These are phyloP conservation scores for Rosa multiflora DNA, from an alignment of 306 rosid genomes.

Conservation along the genomic window DNA sequence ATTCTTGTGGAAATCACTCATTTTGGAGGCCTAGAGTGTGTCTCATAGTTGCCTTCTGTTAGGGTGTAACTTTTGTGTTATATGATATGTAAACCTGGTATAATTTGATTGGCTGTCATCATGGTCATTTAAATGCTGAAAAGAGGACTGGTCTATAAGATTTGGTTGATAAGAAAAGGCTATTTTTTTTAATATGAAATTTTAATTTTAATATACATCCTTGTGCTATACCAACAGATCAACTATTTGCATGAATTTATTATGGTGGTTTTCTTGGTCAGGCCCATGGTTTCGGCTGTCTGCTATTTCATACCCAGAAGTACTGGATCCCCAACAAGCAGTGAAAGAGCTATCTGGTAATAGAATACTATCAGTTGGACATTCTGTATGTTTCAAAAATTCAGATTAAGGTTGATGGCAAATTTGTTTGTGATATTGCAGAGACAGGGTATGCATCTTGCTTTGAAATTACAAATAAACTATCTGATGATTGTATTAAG, in stretches of 20 bases:
- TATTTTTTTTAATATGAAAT: not conserved
- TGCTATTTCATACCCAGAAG: slow-evolving; percentile 41
- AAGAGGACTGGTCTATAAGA: not conserved
- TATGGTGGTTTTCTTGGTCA: slow-evolving; percentile 12
- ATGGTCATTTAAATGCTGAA: not conserved
- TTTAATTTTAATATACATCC: not conserved
- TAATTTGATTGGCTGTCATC: not conserved
- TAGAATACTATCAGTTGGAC: slow-evolving; percentile 19
- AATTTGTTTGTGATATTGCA: slow-evolving; percentile 35
- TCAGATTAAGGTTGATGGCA: slow-evolving; percentile 15
- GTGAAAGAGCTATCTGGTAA: slow-evolving; percentile 68
- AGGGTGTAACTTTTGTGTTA: not conserved
- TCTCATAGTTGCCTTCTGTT: not conserved
- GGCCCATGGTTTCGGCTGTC: slow-evolving; percentile 64
- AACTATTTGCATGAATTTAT: not conserved
- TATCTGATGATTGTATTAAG: slow-evolving; percentile 36
- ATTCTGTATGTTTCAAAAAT: slow-evolving; percentile 23
- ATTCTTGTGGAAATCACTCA: not conserved
- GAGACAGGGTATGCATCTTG: slow-evolving; percentile 57
- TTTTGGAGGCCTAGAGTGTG: not conserved
- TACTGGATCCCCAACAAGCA: slow-evolving; percentile 45
- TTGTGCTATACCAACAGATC: not conserved
- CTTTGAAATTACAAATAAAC: slow-evolving; percentile 43
- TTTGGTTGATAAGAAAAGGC: not conserved
- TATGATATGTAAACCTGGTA: no score